Evolutionary conservation across 805 yeast species (phyloP), one percentile per base, ranked within the genome.

Genomic region (Ogataea degrootiae): DNA sequence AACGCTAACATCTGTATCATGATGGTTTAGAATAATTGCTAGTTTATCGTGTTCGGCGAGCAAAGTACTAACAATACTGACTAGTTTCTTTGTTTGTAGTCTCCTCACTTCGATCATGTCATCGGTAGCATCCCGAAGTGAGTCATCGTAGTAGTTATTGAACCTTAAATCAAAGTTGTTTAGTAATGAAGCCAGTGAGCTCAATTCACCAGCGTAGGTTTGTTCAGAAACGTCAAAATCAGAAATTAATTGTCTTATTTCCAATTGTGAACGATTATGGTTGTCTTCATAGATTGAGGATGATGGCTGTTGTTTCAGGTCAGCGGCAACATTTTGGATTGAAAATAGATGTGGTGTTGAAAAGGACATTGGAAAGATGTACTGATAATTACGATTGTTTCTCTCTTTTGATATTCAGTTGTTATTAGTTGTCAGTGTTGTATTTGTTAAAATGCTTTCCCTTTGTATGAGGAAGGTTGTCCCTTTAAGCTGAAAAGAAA

Each of bases 121-220:
- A 16, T 52, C 53, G 6, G 59, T 48, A 12, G 57, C 54, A 40
- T 65, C 67, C 34, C 59, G 58, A 19, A 48, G 39, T 4, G 60
- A 55, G n/a, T 46, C 58, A 45, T 63, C 67, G 44, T 53, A 62
- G 45, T 63, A 65, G 44, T 55, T 58, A 47, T 63, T 56, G 50
- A 51, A 61, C 26, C 58, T 54, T 6, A 59, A 54, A 42, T 65
- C 65, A 43, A 63, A 63, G 39, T 52, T 42, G 45, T 58, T 52
- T 14, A 58, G 41, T 5, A 63, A 37, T 3, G 56, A 35, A 33
- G 56, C 42, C 14, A 65, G 43, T 2, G 56, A 48, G 34, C 51
- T 48, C 16, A 65, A 42, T 31, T 63, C 63, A 5, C 44, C 42
- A 4, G 26, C 9, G 38, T 63, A 65, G 3, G 41, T 50, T 1